phyloP scores from a whole-genome alignment of 2,329 filamentous ascomycete species.

The Exserohilum turcica region DNA sequence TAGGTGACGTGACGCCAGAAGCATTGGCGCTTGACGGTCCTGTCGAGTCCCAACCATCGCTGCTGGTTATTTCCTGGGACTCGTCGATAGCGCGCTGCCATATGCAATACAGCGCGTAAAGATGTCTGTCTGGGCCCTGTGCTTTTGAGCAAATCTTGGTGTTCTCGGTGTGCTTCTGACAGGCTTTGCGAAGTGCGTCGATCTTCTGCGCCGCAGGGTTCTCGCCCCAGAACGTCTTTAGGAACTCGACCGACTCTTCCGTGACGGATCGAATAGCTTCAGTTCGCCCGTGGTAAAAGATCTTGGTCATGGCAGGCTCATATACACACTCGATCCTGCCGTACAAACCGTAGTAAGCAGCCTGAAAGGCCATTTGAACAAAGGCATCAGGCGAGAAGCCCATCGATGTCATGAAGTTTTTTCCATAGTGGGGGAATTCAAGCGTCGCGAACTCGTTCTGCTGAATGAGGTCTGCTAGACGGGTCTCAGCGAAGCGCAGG shows the following conservation, averaged over 20 bases:
- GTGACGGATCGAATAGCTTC: constrained; percentile 91
- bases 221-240: constrained; percentile 93
- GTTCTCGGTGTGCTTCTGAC: constrained; percentile 76
- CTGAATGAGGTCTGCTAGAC: constrained; percentile 89
- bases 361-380: constrained; percentile 98
- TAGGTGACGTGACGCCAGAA: constrained; percentile 59
- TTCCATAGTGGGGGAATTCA: constrained; percentile 87
- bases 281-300: constrained; percentile 89
- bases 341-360: constrained; percentile 95
- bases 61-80: constrained; percentile 62
- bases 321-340: constrained; percentile 94
- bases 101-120: constrained; percentile 92
- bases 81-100: constrained; percentile 91
- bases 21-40: constrained; percentile 59
- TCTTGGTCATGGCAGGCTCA: constrained; percentile 97
- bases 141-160: constrained; percentile 89
- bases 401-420: constrained; percentile 97
- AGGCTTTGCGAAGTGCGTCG: constrained; percentile 81
- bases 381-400: constrained; percentile 97
- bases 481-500: constrained; percentile 91
- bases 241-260: constrained; percentile 81
- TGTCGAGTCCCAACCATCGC: constrained; percentile 57
- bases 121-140: constrained; percentile 86
- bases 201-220: constrained; percentile 82
- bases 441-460: constrained; percentile 96